Base-by-base conservation (phyloP, 257 asterid genomes). In the Cordia subcordata region DNA sequence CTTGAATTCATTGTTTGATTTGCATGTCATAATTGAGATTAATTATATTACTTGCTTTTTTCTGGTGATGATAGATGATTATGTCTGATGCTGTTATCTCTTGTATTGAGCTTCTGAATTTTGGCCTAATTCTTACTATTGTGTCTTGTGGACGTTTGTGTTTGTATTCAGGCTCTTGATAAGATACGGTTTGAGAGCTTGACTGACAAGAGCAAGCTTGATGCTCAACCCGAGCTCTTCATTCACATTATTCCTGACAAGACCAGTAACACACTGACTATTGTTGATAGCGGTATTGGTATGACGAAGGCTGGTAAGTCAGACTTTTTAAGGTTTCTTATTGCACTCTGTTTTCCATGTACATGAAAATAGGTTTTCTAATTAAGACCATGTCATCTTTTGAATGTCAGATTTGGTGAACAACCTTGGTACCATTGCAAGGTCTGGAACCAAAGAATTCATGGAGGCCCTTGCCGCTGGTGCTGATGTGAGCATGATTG, bases 401-500 rank as follows among this genome's bases (percentile, higher is more conserved):
- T 42, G 15, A 42, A 42, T 68, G 23, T 35, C 74, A 84, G 92
- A 84, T 66, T 74, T 84, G 84, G 88, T 84, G 68, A 84, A 84
- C 86, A 84, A 84, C 49, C 88, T 84, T 12, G 92, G 92, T 60
- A 79, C 85, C 8, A 82, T 79, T 53, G 85, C 83, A 16, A 71
- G 85, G 67, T 82, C 85, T 19, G 88, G 88, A 19, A 84, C 88
- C 20, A 81, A 84, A 79, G 88, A 84, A 57, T 84, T 81, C 57
- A 81, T 84, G 88, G 92, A 81, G 49, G 86, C 92, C 37, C 58
- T 84, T 21, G 75, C 88, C 44, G 88, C 88, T 45, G 92, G 88
- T 70, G 88, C 88, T 37, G 88, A 81, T 81, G 93, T 81, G 32
- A 81, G 93, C 72, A 84, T 84, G 92, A 84, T 84, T 27, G 88